Base-by-base conservation (phyloP, 2,329 filamentous ascomycete species). In the Ophiostoma tasmaniense region DNA sequence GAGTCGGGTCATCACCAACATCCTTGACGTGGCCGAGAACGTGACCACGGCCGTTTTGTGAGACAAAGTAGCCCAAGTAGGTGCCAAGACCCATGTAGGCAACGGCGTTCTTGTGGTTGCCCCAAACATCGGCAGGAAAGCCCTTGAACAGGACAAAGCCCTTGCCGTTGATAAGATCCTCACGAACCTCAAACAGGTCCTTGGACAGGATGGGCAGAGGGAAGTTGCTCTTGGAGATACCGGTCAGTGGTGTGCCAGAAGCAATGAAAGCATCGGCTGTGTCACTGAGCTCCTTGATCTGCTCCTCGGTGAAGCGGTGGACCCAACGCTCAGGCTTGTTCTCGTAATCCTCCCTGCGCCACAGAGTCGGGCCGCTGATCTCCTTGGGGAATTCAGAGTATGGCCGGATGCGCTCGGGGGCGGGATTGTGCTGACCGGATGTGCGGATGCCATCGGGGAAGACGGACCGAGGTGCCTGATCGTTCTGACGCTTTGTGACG, bases 71-170 rank as follows among this genome's bases (percentile, higher is more conserved):
- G 70, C 93, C 92, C 11, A 96, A 84, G 77, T 96, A 89, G 5
- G 90, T 91, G 55, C 91, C 89, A 1, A 97, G 83, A 3, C 93
- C 93, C 89, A 96, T 93, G 80, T 96, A 96, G n/a, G 90, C 92
- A 13, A 92, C 88, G 8, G 92, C 92, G 13, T 87, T 91, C 80
- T 96, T 96, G 76, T 87, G 85, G 67, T 87, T 85, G 0, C 89
- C 87, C 93, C 93, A 97, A 78, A 85, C 77, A 61, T 84, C 75
- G 0, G 93, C 90, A 0, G 92, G 92, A 77, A 96, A 89, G 67
- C 90, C 88, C 77, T 95, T 96, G 82, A 96, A 95, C 17, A 96
- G 84, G 72, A 95, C 90, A 80, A 96, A 96, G 20, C 93, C 93
- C 75, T 95, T 95, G 72, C 91, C 92, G 76, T 96, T 86, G 69